Evolutionary conservation across 140 eudicot genomes (phyloP).

Genomic region (Flaveria floridana): DNA sequence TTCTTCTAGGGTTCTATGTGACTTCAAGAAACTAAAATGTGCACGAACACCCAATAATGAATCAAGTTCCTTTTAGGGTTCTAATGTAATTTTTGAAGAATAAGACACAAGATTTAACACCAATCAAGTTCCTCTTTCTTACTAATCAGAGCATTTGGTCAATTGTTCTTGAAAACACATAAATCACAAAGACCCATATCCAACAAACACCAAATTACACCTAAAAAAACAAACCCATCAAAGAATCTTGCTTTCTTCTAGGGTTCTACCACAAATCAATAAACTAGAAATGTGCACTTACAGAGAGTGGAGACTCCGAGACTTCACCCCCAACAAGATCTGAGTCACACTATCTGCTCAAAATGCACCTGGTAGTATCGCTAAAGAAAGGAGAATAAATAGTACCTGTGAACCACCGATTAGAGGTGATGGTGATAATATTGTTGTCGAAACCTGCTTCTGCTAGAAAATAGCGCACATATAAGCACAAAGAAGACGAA

Average conservation of each 20-base stretch:
- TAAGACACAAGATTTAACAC: background rate
- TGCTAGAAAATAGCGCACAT: too few species aligned
- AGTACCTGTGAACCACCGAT: too few species aligned
- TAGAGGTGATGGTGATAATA: too few species aligned
- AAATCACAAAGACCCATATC: conserved; percentile 1
- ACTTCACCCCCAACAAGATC: conserved; percentile 30
- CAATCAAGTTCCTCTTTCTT: background rate
- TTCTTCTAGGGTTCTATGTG: background rate
- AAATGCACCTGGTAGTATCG: conserved; percentile 24
- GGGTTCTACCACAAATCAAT: background rate
- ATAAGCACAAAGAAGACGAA: too few species aligned
- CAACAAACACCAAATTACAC: background rate
- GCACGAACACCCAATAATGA: conserved; percentile 24
- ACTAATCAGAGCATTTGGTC: background rate
- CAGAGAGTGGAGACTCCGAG: conserved; percentile 33
- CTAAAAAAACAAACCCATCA: conserved; percentile 5
- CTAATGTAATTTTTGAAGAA: background rate
- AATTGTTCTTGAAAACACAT: background rate
- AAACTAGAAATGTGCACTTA: conserved; percentile 31
- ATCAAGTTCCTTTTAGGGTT: background rate
- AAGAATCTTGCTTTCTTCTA: background rate
- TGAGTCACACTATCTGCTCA: background rate
- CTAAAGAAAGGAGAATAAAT: too few species aligned
- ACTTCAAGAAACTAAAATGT: conserved; percentile 24
- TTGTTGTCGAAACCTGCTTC: too few species aligned